phyloP scores from a whole-genome alignment of 2,329 filamentous ascomycete genomes.

The Xylariaceae sp. region DNA sequence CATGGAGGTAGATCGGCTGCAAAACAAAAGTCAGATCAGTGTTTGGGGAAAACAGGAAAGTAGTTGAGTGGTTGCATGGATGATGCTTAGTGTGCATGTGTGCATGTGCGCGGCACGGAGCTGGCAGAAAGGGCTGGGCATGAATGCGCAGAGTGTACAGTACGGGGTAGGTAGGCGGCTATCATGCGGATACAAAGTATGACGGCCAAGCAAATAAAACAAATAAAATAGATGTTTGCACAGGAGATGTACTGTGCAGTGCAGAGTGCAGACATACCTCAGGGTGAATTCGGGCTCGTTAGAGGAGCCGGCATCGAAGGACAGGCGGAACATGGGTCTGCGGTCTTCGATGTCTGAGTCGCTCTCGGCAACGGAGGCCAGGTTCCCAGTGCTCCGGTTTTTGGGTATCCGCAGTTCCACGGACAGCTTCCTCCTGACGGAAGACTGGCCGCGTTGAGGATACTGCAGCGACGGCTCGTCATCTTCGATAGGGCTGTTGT shows the following conservation, averaged over 20 bases:
- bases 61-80: slow-evolving; percentile 8
- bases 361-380: slow-evolving; percentile 43
- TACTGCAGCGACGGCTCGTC: slow-evolving; percentile 30
- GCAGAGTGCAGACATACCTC: slow-evolving; percentile 52
- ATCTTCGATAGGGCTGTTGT: slow-evolving; percentile 35
- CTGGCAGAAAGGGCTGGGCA: slow-evolving; percentile 12
- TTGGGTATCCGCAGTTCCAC: slow-evolving; percentile 52
- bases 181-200: neutral
- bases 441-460: slow-evolving; percentile 28
- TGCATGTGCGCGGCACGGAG: slow-evolving; percentile 8
- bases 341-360: slow-evolving; percentile 38
- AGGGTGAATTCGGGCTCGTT: slow-evolving; percentile 65
- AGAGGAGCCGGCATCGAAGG: slow-evolving; percentile 64
- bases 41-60: slow-evolving; percentile 15
- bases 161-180: neutral
- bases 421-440: slow-evolving; percentile 40
- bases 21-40: slow-evolving; percentile 26
- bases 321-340: slow-evolving; percentile 60
- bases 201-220: neutral
- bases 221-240: neutral
- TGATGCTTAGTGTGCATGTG: neutral
- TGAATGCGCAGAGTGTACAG: slow-evolving; percentile 10
- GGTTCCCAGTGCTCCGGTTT: slow-evolving; percentile 61
- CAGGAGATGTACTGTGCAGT: neutral
- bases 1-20: slow-evolving; percentile 63